Conservation (phyloP, 192 early-diverging fungal species). For the Coemansia sp. region DNA sequence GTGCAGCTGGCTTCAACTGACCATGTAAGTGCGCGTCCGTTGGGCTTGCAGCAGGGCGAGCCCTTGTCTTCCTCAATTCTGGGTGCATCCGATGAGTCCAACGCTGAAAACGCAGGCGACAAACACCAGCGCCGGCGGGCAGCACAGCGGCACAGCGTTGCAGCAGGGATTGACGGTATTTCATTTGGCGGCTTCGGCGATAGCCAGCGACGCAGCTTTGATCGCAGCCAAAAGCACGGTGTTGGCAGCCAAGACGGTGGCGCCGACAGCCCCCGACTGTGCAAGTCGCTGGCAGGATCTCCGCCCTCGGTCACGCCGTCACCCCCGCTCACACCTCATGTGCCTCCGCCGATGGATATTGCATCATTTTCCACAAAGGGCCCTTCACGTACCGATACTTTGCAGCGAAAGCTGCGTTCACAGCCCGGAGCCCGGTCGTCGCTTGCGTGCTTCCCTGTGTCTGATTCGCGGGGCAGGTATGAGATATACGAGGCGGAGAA, state of each 20-base stretch:
- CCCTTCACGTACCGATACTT: not conserved
- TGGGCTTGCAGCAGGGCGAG: constrained; percentile 7
- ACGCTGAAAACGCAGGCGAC: not conserved
- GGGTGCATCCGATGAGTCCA: not conserved
- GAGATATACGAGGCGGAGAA: not conserved
- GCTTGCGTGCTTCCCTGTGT: constrained; percentile 3
- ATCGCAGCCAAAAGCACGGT: not conserved
- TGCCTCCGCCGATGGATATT: not conserved
- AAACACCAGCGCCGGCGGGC: constrained; percentile 8
- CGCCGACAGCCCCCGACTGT: constrained; percentile 1
- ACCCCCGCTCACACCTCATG: constrained; percentile 7
- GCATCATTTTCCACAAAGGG: not conserved
- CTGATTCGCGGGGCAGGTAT: not conserved
- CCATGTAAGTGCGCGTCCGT: constrained; percentile 21
- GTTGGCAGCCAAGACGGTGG: not conserved
- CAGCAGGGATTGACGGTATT: not conserved
- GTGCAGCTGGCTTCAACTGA: constrained; percentile 49
- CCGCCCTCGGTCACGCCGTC: constrained; percentile 1
- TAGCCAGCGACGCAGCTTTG: not conserved
- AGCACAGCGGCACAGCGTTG: not conserved
- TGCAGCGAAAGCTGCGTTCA: not conserved
- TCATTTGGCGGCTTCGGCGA: not conserved
- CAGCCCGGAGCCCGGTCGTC: not conserved
- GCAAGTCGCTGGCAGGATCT: constrained; percentile 7
- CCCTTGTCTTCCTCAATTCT: constrained; percentile 1